Evolutionary conservation across 768 basidiomycete species (phyloP), one percentile per base, ranked within the genome.

Genomic region (Daedalea quercina): DNA sequence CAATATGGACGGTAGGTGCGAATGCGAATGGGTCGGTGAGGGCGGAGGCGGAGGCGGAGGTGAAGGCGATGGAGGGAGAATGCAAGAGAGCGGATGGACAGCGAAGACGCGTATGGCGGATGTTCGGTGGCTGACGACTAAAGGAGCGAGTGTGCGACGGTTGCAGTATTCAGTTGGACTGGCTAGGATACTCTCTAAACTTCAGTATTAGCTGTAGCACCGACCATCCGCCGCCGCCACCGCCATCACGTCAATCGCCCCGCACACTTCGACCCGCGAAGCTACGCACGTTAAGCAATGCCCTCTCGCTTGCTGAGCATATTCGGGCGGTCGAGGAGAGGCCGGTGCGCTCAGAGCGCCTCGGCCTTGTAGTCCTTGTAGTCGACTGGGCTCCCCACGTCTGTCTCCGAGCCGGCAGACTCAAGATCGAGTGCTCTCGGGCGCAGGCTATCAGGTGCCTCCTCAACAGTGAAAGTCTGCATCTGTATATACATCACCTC

Each of bases 391-490:
- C 12, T 47, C 37, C 26, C 49, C 37, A 53, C 48, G 20, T 47
- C 49, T 51, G 56, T 60, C 52, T 60, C 57, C 9, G 54, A 54
- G 51, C 54, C 60, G 51, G 80, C 80, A 19, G 72, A 75, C 66
- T 87, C 86, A 73, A 85, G 85, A 56, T 87, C 85, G 51, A 76
- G 70, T 60, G 68, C 76, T 60, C 79, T 79, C 48, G 66, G 69
- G 52, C 82, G 81, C 66, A 86, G 84, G n/a, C 76, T 74, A 61
- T 87, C 85, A 53, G 70, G 75, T 2, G 71, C 69, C 48, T 63
- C 64, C 41, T 49, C 60, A 25, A 59, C 53, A 12, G 65, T 61
- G 56, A 84, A 82, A 20, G 82, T 81, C 58, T 83, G 76, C 85
- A 87, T 87, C 84, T 87, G 55, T n/a, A 11, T 2, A 13, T 22